Base-by-base conservation (phyloP, 306 rosid species). In the Datisca glomerata region DNA sequence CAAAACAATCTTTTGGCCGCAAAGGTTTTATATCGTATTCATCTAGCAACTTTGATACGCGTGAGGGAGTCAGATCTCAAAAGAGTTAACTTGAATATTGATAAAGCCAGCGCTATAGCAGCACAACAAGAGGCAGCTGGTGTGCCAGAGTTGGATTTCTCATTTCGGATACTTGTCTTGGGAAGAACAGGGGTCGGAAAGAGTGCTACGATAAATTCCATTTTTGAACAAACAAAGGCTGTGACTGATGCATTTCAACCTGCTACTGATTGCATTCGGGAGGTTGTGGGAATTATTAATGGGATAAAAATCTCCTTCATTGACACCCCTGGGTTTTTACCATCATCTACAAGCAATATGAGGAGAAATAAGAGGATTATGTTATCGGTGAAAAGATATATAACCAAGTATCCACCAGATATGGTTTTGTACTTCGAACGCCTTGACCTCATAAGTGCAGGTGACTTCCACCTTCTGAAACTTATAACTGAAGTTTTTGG, bases 131-230 rank as follows among this genome's bases (percentile, higher is more conserved):
- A 80, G 63, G 73, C 71, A 49, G 27, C 61, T 39, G 78, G 80
- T 22, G 34, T 49, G 24, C 84, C 81, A 21, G 73, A 70, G 41
- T 45, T 68, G 56, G 76, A 75, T 60, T 91, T 80, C 69, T 69
- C 92, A 29, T 51, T 83, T 69, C 72, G 78, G 62, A 78, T 91
- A 74, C 98, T 91, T 56, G 80, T 78, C 28, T 68, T 91, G 17
- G 96, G 98, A 24, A 91, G 75, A 68, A 80, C 96, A 20, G 98
- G 98, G 57, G 98, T 91, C 41, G 98, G 98, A 17, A 91, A 91
- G 72, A 84, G 98, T 78, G 98, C 98, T 45, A 91, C 98, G 4
- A 80, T 91, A 61, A 91, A 91, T 59, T 84, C 98, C 35, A 56
- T 91, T 51, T 75, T 84, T 57, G 95, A 71, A 61, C 85, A 84